These are phyloP conservation scores for Colletotrichum sansevieriae DNA, from an alignment of 2,329 filamentous ascomycete species.

Conservation along the genomic window DNA sequence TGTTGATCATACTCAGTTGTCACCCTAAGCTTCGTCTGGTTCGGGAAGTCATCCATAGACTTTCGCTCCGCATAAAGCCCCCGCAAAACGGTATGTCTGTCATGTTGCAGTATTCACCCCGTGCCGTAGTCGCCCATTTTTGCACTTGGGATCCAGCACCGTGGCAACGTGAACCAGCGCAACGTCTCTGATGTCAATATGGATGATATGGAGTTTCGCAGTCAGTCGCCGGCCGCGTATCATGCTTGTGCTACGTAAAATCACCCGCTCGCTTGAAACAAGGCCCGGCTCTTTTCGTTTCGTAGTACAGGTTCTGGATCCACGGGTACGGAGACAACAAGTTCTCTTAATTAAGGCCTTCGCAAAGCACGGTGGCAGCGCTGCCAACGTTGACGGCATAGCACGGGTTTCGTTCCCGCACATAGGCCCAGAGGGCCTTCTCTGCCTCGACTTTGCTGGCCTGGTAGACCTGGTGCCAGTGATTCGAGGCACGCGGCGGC, in stretches of 20 bases:
- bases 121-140: neutral
- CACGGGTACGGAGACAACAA: neutral
- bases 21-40: neutral
- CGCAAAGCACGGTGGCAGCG: neutral
- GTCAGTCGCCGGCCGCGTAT: neutral
- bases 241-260: neutral
- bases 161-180: neutral
- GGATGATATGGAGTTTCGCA: neutral
- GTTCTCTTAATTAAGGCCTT: neutral
- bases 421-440: neutral
- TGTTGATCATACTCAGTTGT: neutral
- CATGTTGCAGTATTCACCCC: constrained; percentile 6
- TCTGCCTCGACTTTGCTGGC: constrained; percentile 1
- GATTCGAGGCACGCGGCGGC: neutral
- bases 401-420: neutral
- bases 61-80: neutral
- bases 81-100: constrained; percentile 1
- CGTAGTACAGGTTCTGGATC: constrained; percentile 6
- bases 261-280: neutral
- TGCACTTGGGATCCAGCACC: neutral
- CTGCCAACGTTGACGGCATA: neutral
- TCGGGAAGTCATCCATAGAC: neutral
- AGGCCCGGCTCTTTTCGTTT: neutral
- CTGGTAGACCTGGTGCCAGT: constrained; percentile 2
- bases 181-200: neutral